phyloP scores from a whole-genome alignment of 257 asterid species.

The Solanum microdontum region DNA sequence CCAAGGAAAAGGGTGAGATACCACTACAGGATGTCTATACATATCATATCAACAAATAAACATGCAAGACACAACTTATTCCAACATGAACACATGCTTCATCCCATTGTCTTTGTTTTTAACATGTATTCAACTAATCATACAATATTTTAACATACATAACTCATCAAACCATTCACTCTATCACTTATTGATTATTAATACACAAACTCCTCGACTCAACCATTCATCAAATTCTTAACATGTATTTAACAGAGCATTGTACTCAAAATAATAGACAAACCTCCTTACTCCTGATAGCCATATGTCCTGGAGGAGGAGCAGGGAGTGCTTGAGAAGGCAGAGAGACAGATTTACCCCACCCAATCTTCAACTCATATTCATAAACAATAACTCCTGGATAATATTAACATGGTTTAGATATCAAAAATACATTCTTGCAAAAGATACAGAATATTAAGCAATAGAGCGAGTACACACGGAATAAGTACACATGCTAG shows the following conservation, averaged over 20 bases:
- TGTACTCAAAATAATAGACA: slow-evolving; percentile 1
- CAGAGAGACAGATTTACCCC: slow-evolving; percentile 97
- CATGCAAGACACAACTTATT: neutral
- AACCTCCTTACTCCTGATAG: slow-evolving; percentile 92
- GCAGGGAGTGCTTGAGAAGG: slow-evolving; percentile 99
- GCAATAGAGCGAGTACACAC: neutral
- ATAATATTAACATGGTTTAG: slow-evolving; percentile 6
- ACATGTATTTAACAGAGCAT: neutral
- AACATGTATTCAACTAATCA: neutral
- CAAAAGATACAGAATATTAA: neutral
- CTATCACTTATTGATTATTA: neutral
- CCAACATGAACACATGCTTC: neutral
- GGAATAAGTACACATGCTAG: neutral
- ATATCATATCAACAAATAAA: neutral
- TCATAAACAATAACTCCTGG: slow-evolving; percentile 92
- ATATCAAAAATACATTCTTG: neutral
- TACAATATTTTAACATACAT: neutral
- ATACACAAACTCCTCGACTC: neutral
- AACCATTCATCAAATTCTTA: neutral
- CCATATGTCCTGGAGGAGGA: slow-evolving; percentile 99
- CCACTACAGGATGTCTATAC: neutral
- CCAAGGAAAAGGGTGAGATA: neutral
- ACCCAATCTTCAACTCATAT: slow-evolving; percentile 88
- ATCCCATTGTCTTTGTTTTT: neutral
- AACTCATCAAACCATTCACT: neutral